A percentile compares a stretch with the other conserved stretches of the same genome.
phyloP scores from a whole-genome alignment of 345 rosid species.

The Mallotus nudiflorus region DNA sequence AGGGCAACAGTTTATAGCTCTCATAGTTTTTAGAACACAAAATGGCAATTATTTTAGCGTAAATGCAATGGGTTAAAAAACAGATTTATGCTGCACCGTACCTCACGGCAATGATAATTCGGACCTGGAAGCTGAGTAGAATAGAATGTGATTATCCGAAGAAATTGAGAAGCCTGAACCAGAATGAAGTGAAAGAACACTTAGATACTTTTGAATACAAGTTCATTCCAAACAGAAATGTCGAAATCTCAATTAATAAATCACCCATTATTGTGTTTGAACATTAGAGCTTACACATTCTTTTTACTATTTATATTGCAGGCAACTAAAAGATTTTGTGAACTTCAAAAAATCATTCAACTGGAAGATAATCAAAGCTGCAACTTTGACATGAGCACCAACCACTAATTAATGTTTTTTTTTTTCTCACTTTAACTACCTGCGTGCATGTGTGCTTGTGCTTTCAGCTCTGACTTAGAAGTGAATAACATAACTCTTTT shows the following conservation, averaged over 20 bases:
- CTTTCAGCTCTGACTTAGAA: neutral
- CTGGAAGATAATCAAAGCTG: too few species aligned
- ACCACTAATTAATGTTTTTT: too few species aligned
- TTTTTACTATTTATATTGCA: too few species aligned
- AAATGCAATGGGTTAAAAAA: neutral
- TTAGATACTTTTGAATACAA: conserved; percentile 5
- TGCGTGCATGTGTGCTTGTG: neutral
- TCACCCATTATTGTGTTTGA: too few species aligned
- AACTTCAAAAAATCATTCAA: too few species aligned
- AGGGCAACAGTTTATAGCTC: neutral
- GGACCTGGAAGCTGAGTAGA: conserved; percentile 99
- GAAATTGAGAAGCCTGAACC: conserved; percentile 78
- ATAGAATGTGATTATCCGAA: conserved; percentile 86
- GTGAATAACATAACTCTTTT: too few species aligned
- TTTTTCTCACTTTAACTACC: too few species aligned
- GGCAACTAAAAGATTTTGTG: too few species aligned
- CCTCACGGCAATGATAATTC: conserved; percentile 97
- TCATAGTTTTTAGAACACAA: neutral
- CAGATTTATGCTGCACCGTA: conserved; percentile 25
- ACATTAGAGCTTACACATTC: too few species aligned
- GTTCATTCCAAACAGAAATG: neutral
- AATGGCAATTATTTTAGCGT: neutral
- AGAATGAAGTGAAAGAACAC: conserved; percentile 4
- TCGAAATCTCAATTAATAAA: neutral
- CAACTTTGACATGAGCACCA: neutral